phyloP scores from a whole-genome alignment of 1,139 yeast genomes.

The Saccharomycopsis hybrid region DNA sequence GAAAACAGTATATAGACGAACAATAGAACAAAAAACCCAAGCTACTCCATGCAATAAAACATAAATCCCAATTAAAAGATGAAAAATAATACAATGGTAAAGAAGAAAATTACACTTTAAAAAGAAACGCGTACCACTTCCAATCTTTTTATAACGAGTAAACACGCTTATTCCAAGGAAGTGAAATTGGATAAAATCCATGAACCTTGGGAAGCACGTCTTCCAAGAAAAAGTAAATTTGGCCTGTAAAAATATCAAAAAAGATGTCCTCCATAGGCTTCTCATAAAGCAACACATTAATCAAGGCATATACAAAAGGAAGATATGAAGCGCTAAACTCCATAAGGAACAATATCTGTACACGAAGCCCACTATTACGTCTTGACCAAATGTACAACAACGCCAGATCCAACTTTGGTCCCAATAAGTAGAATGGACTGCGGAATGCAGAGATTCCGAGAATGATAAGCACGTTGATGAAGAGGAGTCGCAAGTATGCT shows the following conservation, averaged over 20 bases:
- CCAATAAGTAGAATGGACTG: constrained; percentile 1
- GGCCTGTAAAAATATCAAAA: constrained; percentile 9
- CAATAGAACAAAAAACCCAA: too few relatives aligned
- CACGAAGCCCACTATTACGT: constrained; percentile 4
- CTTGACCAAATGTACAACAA: constrained; percentile 17
- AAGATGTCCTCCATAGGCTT: constrained; percentile 2
- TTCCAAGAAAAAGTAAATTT: constrained; percentile 15
- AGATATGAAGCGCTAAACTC: constrained; percentile 14
- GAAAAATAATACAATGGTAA: too few relatives aligned
- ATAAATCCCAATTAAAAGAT: too few relatives aligned
- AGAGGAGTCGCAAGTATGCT: constrained; percentile 16
- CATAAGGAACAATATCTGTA: constrained; percentile 16
- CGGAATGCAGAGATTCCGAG: constrained; percentile 1
- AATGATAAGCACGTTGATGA: constrained; percentile 7
- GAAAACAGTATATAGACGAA: too few relatives aligned
- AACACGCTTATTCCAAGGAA: constrained; percentile 6
- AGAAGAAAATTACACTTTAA: too few relatives aligned
- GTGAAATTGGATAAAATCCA: constrained; percentile 10
- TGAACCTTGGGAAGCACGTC: constrained; percentile 20
- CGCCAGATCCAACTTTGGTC: constrained; percentile 10
- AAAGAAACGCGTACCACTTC: too few relatives aligned
- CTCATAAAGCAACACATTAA: background rate
- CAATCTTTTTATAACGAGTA: too few relatives aligned
- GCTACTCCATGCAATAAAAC: too few relatives aligned
- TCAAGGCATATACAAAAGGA: constrained; percentile 12